Evolutionary conservation across 1,284 basidiomycete genomes (phyloP).

Genomic region (Microbotryomycetes sp.): DNA sequence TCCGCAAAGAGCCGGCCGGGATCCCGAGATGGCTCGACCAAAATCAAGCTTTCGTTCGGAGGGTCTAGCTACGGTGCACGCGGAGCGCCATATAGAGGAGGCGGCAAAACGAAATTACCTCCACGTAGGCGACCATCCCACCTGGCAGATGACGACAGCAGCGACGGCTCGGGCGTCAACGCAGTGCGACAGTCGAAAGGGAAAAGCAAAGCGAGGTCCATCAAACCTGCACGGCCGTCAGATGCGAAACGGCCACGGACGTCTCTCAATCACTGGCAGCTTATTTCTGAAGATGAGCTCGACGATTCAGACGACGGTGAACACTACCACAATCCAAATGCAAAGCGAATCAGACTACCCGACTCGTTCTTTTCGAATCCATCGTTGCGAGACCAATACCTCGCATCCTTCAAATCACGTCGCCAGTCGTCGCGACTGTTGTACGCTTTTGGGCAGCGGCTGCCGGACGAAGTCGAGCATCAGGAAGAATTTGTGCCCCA

Average conservation of each 20-base stretch:
- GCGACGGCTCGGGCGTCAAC: background rate
- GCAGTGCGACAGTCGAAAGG: background rate
- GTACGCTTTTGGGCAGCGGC: conserved; percentile 25
- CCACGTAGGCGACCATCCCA: background rate
- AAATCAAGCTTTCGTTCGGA: background rate
- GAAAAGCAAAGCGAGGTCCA: background rate
- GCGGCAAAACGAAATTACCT: background rate
- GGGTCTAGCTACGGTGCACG: background rate
- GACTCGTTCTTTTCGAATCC: conserved; percentile 15
- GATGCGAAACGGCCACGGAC: background rate
- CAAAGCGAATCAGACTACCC: conserved; percentile 24
- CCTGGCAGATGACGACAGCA: background rate
- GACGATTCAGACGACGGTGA: conserved; percentile 2
- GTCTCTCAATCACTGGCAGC: background rate
- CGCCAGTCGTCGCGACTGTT: conserved; percentile 14
- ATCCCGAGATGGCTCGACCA: background rate
- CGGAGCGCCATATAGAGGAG: background rate
- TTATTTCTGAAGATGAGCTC: background rate
- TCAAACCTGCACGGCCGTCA: background rate
- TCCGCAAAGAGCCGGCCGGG: background rate
- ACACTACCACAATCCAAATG: background rate
- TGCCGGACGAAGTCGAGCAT: conserved; percentile 9
- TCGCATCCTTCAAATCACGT: background rate
- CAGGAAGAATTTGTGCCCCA: conserved; percentile 9
- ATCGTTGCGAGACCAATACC: conserved; percentile 6